phyloP scores from a whole-genome alignment of 768 basidiomycete genomes.

The Chalciporus sphaerocephalus region DNA sequence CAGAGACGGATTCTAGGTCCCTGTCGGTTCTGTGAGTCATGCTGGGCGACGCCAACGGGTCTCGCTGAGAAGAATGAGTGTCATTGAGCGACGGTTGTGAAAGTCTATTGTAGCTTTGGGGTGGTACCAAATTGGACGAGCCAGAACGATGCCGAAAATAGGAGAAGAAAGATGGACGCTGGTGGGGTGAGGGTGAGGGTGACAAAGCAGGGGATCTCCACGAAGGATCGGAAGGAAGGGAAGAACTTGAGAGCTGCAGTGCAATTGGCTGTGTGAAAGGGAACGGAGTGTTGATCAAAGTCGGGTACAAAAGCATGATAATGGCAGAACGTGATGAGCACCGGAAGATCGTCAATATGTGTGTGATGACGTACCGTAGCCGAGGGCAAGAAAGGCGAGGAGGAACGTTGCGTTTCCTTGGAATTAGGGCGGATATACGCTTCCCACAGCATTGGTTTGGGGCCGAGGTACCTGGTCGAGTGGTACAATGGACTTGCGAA shows the following conservation, averaged over 20 bases:
- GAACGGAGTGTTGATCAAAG: neutral
- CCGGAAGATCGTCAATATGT: no score
- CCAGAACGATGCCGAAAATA: slow-evolving; percentile 13
- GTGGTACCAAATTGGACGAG: no score
- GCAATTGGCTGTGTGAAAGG: slow-evolving; percentile 17
- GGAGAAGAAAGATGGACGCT: slow-evolving; percentile 6
- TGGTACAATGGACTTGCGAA: slow-evolving; percentile 2
- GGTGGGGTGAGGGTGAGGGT: neutral
- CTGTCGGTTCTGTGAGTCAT: neutral
- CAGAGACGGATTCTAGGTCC: slow-evolving; percentile 1
- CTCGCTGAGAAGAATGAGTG: neutral
- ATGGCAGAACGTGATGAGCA: neutral
- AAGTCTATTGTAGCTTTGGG: neutral
- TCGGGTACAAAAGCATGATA: neutral
- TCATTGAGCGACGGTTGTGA: neutral
- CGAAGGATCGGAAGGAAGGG: neutral
- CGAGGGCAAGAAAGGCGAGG: slow-evolving; percentile 6
- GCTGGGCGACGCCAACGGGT: neutral
- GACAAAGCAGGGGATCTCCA: neutral
- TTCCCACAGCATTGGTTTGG: slow-evolving; percentile 18
- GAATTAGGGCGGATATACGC: slow-evolving; percentile 6
- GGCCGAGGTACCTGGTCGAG: slow-evolving; percentile 2
- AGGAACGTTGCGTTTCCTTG: neutral
- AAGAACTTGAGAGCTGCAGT: slow-evolving; percentile 1
- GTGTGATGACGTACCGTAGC: slow-evolving; percentile 10